Evolutionary conservation across 139 green algal genomes (phyloP), one percentile per base, ranked within the genome.

Genomic region (Microglena sp.): DNA sequence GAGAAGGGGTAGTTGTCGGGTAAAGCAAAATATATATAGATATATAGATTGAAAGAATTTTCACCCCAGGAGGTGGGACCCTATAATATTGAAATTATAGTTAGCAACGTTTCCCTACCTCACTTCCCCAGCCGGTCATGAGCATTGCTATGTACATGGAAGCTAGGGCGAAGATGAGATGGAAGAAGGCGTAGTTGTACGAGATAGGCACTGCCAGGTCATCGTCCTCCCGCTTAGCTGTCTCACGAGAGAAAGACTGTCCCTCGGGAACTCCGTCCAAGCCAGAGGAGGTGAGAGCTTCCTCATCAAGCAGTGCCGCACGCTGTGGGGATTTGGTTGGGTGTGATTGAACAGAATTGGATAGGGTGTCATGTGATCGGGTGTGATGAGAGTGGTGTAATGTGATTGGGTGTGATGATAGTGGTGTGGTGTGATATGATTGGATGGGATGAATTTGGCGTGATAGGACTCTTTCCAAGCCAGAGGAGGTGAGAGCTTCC

Each of bases 111-210:
- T n/a, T n/a, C n/a, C 46, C 22, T n/a, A 33, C 55, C 55, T 62
- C 62, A 24, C 61, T 79, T 66, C 93, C 93, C 93, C 93, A 98
- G 5, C 90, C 89, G 2, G 93, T 98, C 81, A 98, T 87, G 24
- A 99, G 83, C 93, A 99, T 99, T 11, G 87, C 89, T n/a, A 95
- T 85, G 77, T 98, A 98, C 80, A 93, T 90, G 74, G 67, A 85
- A 97, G 84, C 94, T 97, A 97, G 77, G 1, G 90, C 89, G 70
- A 99, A 98, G 45, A 99, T 88, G 55, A 95, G 54, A 80, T 99
- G 94, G 81, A 99, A 99, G 80, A 97, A 96, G 24, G 58, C 66
- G 78, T 92, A 92, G 82, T 86, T 91, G 84, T 95, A 92, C 22
- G 61, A 79, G 15, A 93, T 77, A 0, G 83, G 79, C 33, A 79